phyloP scores from a whole-genome alignment of 805 yeast genomes.

The Candida koratica region DNA sequence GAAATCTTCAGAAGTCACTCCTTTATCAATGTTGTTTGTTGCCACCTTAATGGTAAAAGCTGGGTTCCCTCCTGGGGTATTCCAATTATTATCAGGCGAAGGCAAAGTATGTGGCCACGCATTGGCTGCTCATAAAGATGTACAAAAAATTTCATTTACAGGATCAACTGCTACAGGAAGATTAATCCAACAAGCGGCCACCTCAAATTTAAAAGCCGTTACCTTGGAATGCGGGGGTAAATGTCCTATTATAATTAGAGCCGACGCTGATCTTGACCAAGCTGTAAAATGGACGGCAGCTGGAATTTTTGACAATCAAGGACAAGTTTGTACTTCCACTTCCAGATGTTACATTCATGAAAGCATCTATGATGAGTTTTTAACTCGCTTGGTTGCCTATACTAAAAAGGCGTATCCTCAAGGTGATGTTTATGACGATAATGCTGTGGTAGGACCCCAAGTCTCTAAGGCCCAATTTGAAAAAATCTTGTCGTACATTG shows the following conservation, averaged over 20 bases:
- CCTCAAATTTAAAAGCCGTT: constrained; percentile 57
- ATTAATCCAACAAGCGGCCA: constrained; percentile 58
- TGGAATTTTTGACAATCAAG: constrained; percentile 62
- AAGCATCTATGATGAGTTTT: constrained; percentile 50
- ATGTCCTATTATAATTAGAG: constrained; percentile 59
- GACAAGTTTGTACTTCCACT: constrained; percentile 68
- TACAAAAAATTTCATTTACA: constrained; percentile 60
- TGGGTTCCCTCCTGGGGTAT: constrained; percentile 75
- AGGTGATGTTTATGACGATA: constrained; percentile 50
- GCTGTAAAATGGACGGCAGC: constrained; percentile 66
- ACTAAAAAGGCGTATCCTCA: constrained; percentile 49
- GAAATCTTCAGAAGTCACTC: constrained; percentile 75
- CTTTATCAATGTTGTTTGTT: constrained; percentile 60
- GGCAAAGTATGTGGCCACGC: constrained; percentile 71
- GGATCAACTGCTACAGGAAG: constrained; percentile 68
- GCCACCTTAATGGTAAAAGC: constrained; percentile 57
- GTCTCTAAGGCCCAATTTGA: constrained; percentile 56
- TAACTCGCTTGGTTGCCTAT: constrained; percentile 41
- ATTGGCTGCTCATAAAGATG: constrained; percentile 55
- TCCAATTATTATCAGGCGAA: constrained; percentile 66
- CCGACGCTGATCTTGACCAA: constrained; percentile 61
- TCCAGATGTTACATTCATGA: constrained; percentile 60
- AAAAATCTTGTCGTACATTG: constrained; percentile 43
- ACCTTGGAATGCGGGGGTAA: constrained; percentile 74
- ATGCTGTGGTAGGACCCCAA: constrained; percentile 57